Conservation (phyloP, 75 land plant genomes). For the Larix kaempferi region DNA sequence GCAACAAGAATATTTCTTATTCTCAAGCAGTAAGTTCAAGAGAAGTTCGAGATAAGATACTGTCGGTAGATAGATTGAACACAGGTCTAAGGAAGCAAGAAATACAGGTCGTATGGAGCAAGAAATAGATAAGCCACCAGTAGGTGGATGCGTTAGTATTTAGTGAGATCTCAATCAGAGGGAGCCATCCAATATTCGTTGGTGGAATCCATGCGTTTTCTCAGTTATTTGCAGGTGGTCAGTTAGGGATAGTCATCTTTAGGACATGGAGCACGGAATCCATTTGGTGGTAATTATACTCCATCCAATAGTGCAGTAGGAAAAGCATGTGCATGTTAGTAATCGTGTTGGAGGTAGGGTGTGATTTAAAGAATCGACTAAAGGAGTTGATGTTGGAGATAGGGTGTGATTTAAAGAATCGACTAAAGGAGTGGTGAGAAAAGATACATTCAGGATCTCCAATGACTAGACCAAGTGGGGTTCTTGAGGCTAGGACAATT, state of each 20-base stretch:
- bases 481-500: not conserved
- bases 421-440: conserved; percentile 42
- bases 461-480: not conserved
- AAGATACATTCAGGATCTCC: conserved; percentile 26
- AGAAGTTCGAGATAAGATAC: too few relatives aligned
- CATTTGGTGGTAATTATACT: conserved; percentile 18
- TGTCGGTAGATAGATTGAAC: too few relatives aligned
- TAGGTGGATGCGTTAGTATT: too few relatives aligned
- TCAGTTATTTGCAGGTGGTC: conserved; percentile 3
- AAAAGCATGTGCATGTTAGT: conserved; percentile 35
- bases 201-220: too few relatives aligned
- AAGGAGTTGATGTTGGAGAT: conserved; percentile 42
- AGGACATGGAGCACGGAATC: conserved; percentile 18
- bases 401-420: conserved; percentile 67
- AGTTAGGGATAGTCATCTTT: conserved; percentile 13
- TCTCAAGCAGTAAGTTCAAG: too few relatives aligned
- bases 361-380: conserved; percentile 58
- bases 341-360: conserved; percentile 55
- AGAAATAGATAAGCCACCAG: too few relatives aligned
- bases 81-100: too few relatives aligned
- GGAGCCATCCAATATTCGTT: too few relatives aligned
- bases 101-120: too few relatives aligned
- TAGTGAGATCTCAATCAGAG: too few relatives aligned
- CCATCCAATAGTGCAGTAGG: conserved; percentile 9
- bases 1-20: too few relatives aligned